A percentile compares a stretch with the other conserved stretches of the same genome.
Conservation (phyloP, 768 basidiomycete genomes). For the Kwoniella europaea region DNA sequence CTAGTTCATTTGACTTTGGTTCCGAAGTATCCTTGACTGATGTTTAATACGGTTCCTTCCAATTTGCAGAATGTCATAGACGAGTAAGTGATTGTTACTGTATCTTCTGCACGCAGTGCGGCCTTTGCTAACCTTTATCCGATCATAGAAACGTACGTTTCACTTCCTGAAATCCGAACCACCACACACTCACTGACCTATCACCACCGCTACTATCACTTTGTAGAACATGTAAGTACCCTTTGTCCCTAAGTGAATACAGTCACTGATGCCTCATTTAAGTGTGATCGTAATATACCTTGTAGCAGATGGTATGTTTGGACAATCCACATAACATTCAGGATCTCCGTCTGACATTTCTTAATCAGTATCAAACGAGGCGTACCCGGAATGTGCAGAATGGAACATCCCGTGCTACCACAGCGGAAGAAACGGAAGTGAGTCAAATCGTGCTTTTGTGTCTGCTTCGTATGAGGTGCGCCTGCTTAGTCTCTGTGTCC, state of each 20-base stretch:
- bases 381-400: slow-evolving; percentile 49
- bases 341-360: background rate
- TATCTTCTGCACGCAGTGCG: too few relatives aligned
- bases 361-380: slow-evolving; percentile 48
- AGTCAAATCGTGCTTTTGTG: slow-evolving; percentile 7
- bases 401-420: slow-evolving; percentile 50
- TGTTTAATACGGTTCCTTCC: too few relatives aligned
- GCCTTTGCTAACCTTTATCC: too few relatives aligned
- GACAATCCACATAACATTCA: background rate
- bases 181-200: too few relatives aligned
- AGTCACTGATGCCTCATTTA: background rate
- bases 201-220: too few relatives aligned
- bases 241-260: background rate
- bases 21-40: too few relatives aligned
- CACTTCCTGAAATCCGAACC: too few relatives aligned
- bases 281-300: slow-evolving; percentile 56
- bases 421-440: slow-evolving; percentile 42
- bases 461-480: background rate
- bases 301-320: slow-evolving; percentile 50
- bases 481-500: background rate
- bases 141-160: too few relatives aligned
- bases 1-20: too few relatives aligned
- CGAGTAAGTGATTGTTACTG: too few relatives aligned
- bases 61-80: slow-evolving; percentile 56
- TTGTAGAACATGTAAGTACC: slow-evolving; percentile 53